These are phyloP conservation scores for Mycena amicta DNA, from an alignment of 768 basidiomycete genomes.

Conservation along the genomic window DNA sequence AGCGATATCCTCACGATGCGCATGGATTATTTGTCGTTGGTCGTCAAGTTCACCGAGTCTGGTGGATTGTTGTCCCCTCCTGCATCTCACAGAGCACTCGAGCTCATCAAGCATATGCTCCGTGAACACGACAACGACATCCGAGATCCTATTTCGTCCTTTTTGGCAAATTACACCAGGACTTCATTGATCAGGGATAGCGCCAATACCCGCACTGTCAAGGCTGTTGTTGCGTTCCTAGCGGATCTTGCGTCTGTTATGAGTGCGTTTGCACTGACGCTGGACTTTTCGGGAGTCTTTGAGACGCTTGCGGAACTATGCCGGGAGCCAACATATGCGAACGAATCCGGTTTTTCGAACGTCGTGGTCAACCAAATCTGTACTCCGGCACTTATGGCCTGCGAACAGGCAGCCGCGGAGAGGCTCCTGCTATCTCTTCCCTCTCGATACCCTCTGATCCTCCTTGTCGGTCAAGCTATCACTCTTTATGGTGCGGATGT, in stretches of 20 bases:
- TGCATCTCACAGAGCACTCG: slow-evolving; percentile 50
- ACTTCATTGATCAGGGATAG: slow-evolving; percentile 51
- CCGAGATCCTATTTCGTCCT: slow-evolving; percentile 46
- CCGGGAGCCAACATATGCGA: slow-evolving; percentile 48
- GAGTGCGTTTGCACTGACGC: slow-evolving; percentile 44
- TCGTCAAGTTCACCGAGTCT: slow-evolving; percentile 49
- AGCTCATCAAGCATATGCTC: slow-evolving; percentile 57
- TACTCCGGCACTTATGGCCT: slow-evolving; percentile 48
- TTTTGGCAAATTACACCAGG: slow-evolving; percentile 56
- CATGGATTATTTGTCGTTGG: slow-evolving; percentile 62
- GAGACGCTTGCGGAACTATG: slow-evolving; percentile 51
- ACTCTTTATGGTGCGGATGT: slow-evolving; percentile 55
- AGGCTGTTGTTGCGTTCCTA: slow-evolving; percentile 55
- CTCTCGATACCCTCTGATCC: slow-evolving; percentile 42
- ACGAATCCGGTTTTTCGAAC: slow-evolving; percentile 52
- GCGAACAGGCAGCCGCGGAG: slow-evolving; percentile 46
- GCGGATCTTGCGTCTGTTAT: slow-evolving; percentile 59
- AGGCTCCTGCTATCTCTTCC: slow-evolving; percentile 42
- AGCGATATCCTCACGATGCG: slow-evolving; percentile 63
- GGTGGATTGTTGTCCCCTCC: slow-evolving; percentile 51
- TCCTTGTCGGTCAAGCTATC: slow-evolving; percentile 46
- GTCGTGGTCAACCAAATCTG: slow-evolving; percentile 50
- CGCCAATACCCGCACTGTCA: slow-evolving; percentile 42
- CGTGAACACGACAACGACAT: slow-evolving; percentile 49
- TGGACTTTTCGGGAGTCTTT: slow-evolving; percentile 64